Base-by-base conservation (phyloP, 2,329 filamentous ascomycete species). In the Ophiostoma piceae region DNA sequence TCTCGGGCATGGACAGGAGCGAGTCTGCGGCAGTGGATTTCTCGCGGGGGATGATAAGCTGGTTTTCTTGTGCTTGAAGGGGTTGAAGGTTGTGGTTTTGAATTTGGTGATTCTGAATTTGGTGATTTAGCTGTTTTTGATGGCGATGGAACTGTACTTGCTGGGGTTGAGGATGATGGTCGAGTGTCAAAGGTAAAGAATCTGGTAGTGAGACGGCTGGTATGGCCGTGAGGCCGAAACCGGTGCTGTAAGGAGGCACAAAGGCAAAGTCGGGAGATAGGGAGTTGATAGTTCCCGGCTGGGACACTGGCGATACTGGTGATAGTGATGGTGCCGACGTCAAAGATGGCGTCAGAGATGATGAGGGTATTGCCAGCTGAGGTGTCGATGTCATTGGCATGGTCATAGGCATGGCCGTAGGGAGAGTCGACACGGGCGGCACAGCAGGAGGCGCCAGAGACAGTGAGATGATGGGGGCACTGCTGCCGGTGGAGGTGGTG, bases 21-120 rank as follows among this genome's bases (percentile, higher is more conserved):
- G 78, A 77, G 54, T 72, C 77, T 2, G 77, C 74, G 22, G 79
- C 71, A 12, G 77, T 77, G 29, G 76, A 77, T 72, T 79, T 77
- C 51, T 77, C 77, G 54, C 75, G 75, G 0, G 79, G 79, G 26
- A 80, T 79, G 19, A 79, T 74, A 68, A 80, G 79, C 51, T 79
- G 77, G 11, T 75, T 74, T n/a, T 14, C 43, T 26, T 64, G 60
- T 11, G 35, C 4, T 35, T 32, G 57, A 9, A 9, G 22, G 51
- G 26, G 54, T 9, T 57, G 54, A 11, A 11, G 22, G 54, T 60
- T 26, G 1, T 60, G 22, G 54, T 29, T 7, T 3, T 35, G 35
- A 35, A 35, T 29, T 29, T 29, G 26, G 26, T 29, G 26, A 29
- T 29, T 29, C 1, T 29, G 26, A 29, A 1, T 29, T 2, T 29